phyloP scores from a whole-genome alignment of 2,329 filamentous ascomycete genomes.

The Aspergillus pseudonomiae region DNA sequence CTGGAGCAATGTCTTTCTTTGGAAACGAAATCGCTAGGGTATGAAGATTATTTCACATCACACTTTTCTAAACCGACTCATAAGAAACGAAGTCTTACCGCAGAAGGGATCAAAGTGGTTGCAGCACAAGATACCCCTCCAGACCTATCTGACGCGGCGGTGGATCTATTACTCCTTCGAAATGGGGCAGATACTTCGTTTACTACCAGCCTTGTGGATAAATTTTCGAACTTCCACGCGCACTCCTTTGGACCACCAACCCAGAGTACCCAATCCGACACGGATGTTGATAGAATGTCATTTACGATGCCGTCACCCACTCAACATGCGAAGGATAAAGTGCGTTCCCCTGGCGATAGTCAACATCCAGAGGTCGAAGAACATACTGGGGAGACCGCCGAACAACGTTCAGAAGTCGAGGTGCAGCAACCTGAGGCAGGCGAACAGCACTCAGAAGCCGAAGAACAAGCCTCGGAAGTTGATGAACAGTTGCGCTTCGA shows the following conservation, averaged over 20 bases:
- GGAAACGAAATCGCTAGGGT: conserved; percentile 32
- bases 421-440: neutral
- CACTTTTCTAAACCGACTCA: conserved; percentile 35
- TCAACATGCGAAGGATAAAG: neutral
- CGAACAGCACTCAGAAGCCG: neutral
- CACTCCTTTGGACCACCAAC: conserved; percentile 22
- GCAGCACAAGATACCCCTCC: conserved; percentile 28
- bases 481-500: neutral
- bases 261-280: conserved; percentile 12
- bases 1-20: conserved; percentile 27
- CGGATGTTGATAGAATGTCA: conserved; percentile 19
- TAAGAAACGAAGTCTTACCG: conserved; percentile 42
- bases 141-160: conserved; percentile 5
- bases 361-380: neutral
- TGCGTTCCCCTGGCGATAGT: neutral
- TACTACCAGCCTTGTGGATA: conserved; percentile 30
- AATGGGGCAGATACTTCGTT: conserved; percentile 23
- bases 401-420: neutral
- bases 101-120: conserved; percentile 32
- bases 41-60: conserved; percentile 43
- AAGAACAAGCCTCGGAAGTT: neutral
- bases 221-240: conserved; percentile 28
- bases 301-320: conserved; percentile 11
- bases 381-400: neutral
- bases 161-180: neutral